phyloP scores from a whole-genome alignment of 371 early-diverging fungal genomes.

The Saksenaea vasiformis region DNA sequence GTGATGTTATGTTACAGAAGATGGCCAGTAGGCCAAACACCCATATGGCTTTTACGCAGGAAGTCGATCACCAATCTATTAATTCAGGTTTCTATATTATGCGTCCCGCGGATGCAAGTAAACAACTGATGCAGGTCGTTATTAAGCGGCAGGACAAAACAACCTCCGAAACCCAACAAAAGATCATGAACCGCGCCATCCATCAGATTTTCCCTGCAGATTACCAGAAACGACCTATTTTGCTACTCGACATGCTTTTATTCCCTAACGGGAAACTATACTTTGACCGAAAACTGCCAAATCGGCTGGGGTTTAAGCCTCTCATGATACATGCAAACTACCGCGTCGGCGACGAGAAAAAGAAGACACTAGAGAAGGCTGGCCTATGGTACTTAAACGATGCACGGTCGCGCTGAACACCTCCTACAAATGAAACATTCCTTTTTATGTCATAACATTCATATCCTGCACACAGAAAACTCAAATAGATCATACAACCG shows the following conservation, averaged over 20 bases:
- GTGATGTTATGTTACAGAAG: conserved; percentile 30
- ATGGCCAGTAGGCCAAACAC: conserved; percentile 13
- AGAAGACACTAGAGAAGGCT: conserved; percentile 10
- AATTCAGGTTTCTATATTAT: conserved; percentile 31
- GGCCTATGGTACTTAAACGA: conserved; percentile 23
- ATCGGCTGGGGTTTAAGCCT: conserved; percentile 16
- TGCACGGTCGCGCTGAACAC: neutral
- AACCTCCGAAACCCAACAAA: conserved; percentile 19
- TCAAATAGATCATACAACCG: too few species aligned
- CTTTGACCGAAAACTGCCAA: conserved; percentile 15
- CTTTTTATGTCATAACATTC: neutral
- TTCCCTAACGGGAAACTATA: conserved; percentile 26
- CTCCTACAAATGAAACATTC: neutral
- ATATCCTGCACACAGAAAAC: neutral
- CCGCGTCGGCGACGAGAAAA: conserved; percentile 18
- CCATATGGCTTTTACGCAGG: conserved; percentile 26
- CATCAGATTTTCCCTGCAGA: neutral
- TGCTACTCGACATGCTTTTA: conserved; percentile 19
- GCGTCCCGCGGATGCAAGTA: conserved; percentile 12
- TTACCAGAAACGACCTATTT: conserved; percentile 7
- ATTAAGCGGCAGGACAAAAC: conserved; percentile 20
- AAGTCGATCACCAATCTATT: conserved; percentile 19
- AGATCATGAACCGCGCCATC: conserved; percentile 19
- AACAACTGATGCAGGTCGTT: conserved; percentile 17
- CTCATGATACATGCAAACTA: conserved; percentile 29